These are phyloP conservation scores for Penicillium herquei DNA, from an alignment of 495 filamentous ascomycete species.

Conservation along the genomic window DNA sequence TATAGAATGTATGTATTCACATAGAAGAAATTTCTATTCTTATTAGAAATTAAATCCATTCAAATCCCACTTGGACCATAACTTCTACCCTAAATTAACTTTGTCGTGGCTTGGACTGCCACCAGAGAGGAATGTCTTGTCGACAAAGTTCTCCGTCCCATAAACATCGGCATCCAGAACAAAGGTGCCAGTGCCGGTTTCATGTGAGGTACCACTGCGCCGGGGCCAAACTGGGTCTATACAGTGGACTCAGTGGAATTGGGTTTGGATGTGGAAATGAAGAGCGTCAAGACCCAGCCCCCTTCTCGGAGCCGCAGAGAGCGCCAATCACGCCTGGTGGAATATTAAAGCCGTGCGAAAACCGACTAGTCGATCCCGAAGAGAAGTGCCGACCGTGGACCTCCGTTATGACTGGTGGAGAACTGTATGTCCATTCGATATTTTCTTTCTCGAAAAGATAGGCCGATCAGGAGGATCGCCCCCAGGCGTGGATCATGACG, in stretches of 20 bases:
- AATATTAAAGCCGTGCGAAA: conserved; percentile 15
- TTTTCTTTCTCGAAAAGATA: conserved; percentile 1
- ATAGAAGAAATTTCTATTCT: too few species aligned
- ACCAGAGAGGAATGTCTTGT: conserved; percentile 20
- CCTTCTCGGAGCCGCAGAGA: conserved; percentile 15
- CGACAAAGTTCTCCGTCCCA: conserved; percentile 13
- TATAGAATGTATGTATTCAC: too few species aligned
- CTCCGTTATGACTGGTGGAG: too few species aligned
- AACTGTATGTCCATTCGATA: neutral
- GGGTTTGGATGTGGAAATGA: conserved; percentile 1
- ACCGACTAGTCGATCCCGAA: conserved; percentile 22
- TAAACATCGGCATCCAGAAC: neutral
- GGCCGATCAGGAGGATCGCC: conserved; percentile 23
- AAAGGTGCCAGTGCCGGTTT: neutral
- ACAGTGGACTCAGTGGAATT: too few species aligned
- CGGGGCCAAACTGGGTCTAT: too few species aligned
- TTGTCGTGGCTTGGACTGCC: conserved; percentile 3
- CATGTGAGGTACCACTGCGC: too few species aligned
- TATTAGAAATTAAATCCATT: neutral
- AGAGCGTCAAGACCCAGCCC: neutral
- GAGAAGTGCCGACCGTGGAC: conserved; percentile 19
- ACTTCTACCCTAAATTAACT: conserved; percentile 8
- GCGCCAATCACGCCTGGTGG: conserved; percentile 20
- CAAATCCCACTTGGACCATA: neutral
- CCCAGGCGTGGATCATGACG: conserved; percentile 21